Base-by-base conservation (phyloP, 345 rosid genomes). In the Heritiera littoralis region DNA sequence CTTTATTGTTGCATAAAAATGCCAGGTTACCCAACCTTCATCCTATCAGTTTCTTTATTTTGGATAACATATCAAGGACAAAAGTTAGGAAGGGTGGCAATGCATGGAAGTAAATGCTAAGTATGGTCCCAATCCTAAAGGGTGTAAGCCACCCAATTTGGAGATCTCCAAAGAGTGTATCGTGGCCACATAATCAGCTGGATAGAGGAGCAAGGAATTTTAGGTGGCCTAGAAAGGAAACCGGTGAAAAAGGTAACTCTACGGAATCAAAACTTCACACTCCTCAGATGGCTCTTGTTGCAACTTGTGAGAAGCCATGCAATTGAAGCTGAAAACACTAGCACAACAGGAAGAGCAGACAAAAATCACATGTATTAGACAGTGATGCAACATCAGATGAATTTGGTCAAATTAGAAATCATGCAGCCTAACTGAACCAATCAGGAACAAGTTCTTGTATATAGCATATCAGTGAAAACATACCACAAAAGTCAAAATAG, bases 221-320 rank as follows among this genome's bases (percentile, higher is more conserved):
- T 56, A 77, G 80, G 79, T 85, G 86, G 82, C 52, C 81, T 78
- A 23, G 75, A 77, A 68, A 67, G 51, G 76, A 86, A 75, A 84
- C 85, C 73, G 14, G 51, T 46, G 59, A 28, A 41, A 49, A 75
- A 9, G 78, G 82, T 80, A 80, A 75, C 64, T 71, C 66, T 81
- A 68, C 71, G 59, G 67, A 70, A 73, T 40, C 67, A 52, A 23
- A 10, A 67, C 54, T 41, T 13, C 66, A 38, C 74, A 78, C 66
- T 75, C 18, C 46, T 78, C 45, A 14, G 48, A 72, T 65, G 79
- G 75, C 3, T 77, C 60, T 23, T 64, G 14, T n/a, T 38, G 77
- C 55, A 35, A 38, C 64, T 4, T 52, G 66, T 12, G 10, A 66
- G 77, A 20, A 78, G 69, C 46, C 64, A 54, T 66, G n/a, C 46